phyloP scores from a whole-genome alignment of 106 monocot species.

The Allium cepa region DNA sequence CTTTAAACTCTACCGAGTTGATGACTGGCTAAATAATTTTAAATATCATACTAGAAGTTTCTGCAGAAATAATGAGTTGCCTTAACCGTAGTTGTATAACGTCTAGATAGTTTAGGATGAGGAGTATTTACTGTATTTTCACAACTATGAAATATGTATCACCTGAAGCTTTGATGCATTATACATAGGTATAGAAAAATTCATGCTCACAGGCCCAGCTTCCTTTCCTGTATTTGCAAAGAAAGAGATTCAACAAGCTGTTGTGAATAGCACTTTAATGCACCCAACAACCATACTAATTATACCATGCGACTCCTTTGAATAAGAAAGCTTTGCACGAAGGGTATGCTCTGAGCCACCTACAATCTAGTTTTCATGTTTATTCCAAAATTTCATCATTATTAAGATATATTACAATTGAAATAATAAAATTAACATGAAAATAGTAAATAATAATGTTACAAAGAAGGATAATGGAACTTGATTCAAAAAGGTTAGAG shows the following conservation, averaged over 20 bases:
- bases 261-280: not conserved
- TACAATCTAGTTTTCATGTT: conserved; percentile 60
- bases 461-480: not conserved
- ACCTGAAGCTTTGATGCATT: conserved; percentile 96
- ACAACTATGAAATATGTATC: conserved; percentile 1
- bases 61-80: too few species aligned
- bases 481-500: not conserved
- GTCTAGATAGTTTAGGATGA: too few species aligned
- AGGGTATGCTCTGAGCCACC: conserved; percentile 93
- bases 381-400: not conserved
- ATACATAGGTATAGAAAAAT: conserved; percentile 94
- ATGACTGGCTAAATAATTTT: too few species aligned
- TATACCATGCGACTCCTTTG: conserved; percentile 89
- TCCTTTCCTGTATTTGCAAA: conserved; percentile 62
- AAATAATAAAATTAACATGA: not conserved
- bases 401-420: not conserved
- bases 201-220: conserved; percentile 97
- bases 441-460: not conserved
- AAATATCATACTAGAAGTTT: too few species aligned
- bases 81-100: too few species aligned
- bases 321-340: conserved; percentile 90
- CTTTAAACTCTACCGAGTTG: too few species aligned
- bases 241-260: too few species aligned
- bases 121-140: too few species aligned
- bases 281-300: not conserved